Base-by-base conservation (phyloP, 495 filamentous ascomycete genomes). In the Penicillium bovifimosum region DNA sequence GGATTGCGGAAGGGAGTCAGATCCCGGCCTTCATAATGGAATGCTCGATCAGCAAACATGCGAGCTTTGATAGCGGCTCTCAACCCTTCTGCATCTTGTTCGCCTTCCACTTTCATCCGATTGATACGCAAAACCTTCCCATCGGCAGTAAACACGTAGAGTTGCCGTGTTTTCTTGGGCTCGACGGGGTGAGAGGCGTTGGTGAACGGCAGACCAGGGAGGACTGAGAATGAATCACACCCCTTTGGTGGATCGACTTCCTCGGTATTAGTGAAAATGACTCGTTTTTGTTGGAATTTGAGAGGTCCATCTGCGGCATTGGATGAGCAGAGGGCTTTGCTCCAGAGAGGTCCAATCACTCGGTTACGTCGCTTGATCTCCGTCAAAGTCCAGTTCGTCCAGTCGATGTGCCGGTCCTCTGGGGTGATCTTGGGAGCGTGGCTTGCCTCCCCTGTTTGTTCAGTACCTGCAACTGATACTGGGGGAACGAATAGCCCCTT, bases 401-500 rank as follows among this genome's bases (percentile, higher is more conserved):
- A 84, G 52, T 81, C 67, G 28, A 85, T 68, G 49, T 75, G 74
- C 1, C 73, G 65, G 52, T 84, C 77, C 32, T 77, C 67, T 3
- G 79, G 65, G 16, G 62, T 75, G 28, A 83, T 78, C 52, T 84
- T 84, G 0, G 70, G 61, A 9, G 80, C 80, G 50, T 78, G 71
- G 8, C 59, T 63, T 36, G 73, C 44, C 9, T 60, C 29, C 9
- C 56, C 39, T 11, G 49, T 54, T 6, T 39, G 43, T 24, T 57
- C 49, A 13, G 56, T 29, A 10, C 74, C 73, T 3, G 58, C 67
- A 6, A 74, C 58, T 32, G 64, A 52, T 3, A 81, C 52, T 5
- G 87, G 87, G 3, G 84, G 84, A 1, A 90, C 73, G 51, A 90
- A 91, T 1, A 87, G 47, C 2, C 81, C 72, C 2, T 71, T 58